Evolutionary conservation across 495 filamentous ascomycete genomes (phyloP).

Genomic region (Aspergillus egyptiacus): DNA sequence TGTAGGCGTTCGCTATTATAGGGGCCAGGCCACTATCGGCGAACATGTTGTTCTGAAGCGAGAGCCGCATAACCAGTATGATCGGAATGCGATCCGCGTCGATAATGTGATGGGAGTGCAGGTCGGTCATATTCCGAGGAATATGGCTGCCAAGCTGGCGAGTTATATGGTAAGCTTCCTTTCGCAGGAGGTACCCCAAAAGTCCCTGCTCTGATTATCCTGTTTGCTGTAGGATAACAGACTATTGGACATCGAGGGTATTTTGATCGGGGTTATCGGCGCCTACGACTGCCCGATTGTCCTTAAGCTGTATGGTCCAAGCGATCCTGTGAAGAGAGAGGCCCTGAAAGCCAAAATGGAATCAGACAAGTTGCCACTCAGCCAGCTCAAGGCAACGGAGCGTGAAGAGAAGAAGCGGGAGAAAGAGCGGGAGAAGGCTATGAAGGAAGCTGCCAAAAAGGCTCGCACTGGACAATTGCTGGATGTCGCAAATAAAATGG

Average conservation of each 20-base stretch:
- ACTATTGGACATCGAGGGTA: conserved; percentile 57
- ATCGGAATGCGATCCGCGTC: conserved; percentile 72
- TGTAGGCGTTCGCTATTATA: conserved; percentile 77
- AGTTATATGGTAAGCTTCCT: conserved; percentile 54
- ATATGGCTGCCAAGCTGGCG: conserved; percentile 62
- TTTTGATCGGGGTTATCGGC: conserved; percentile 56
- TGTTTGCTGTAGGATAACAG: conserved; percentile 40
- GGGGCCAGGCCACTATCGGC: conserved; percentile 59
- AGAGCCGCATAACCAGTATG: conserved; percentile 69
- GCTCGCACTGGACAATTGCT: conserved; percentile 34
- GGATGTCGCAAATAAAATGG: conserved; percentile 21
- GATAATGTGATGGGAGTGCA: conserved; percentile 73
- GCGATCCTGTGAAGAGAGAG: conserved; percentile 43
- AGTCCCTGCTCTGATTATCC: not conserved
- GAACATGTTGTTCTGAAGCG: conserved; percentile 65
- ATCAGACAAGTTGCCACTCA: conserved; percentile 51
- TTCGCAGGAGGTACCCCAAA: not conserved
- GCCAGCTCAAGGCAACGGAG: conserved; percentile 32
- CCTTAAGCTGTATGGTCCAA: conserved; percentile 61
- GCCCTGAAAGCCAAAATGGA: conserved; percentile 56
- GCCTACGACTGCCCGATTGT: conserved; percentile 65
- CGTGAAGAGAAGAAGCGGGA: conserved; percentile 25
- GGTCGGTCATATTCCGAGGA: conserved; percentile 72
- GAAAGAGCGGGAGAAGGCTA: conserved; percentile 38
- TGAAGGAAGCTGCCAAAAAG: conserved; percentile 45